A percentile compares a stretch with the other conserved stretches of the same genome.
Conservation (phyloP, 2,329 filamentous ascomycete genomes). For the Knoxdaviesia proteae region DNA sequence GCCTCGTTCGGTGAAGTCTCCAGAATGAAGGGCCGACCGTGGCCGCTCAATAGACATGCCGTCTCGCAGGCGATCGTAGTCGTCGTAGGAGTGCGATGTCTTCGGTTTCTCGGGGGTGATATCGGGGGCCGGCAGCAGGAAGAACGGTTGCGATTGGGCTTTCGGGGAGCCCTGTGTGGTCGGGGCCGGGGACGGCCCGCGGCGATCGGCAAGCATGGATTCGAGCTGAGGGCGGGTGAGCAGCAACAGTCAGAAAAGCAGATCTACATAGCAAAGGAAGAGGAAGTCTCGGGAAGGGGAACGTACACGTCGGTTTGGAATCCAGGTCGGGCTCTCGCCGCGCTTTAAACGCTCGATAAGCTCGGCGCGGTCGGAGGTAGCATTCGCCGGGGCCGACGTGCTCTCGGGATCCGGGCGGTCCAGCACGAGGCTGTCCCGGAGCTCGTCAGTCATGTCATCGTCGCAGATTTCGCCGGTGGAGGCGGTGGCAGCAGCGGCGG, state of each 20-base stretch:
- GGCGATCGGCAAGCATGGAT: slow-evolving; percentile 12
- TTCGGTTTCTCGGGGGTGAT: slow-evolving; percentile 24
- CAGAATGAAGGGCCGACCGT: slow-evolving; percentile 51
- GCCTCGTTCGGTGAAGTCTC: slow-evolving; percentile 34
- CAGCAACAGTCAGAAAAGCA: slow-evolving; percentile 3
- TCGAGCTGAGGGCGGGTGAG: slow-evolving; percentile 14
- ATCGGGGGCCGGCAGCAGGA: slow-evolving; percentile 22
- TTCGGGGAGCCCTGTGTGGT: neutral
- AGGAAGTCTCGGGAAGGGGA: neutral
- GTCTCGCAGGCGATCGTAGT: slow-evolving; percentile 23
- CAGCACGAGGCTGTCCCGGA: no score
- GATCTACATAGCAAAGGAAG: neutral
- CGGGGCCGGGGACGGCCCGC: slow-evolving; percentile 1
- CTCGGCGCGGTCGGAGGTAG: slow-evolving; percentile 45
- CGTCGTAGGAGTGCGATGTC: slow-evolving; percentile 9
- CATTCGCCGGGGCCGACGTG: neutral
- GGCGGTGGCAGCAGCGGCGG: neutral
- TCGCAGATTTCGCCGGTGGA: no score
- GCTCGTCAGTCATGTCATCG: no score
- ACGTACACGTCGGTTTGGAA: slow-evolving; percentile 39
- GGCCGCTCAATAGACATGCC: slow-evolving; percentile 58
- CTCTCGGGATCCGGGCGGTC: no score
- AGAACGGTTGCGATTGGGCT: neutral
- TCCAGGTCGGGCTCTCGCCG: slow-evolving; percentile 56
- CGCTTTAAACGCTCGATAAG: slow-evolving; percentile 71